Evolutionary conservation across 192 early-diverging fungal species (phyloP).

Genomic region (Entomortierella lignicola): DNA sequence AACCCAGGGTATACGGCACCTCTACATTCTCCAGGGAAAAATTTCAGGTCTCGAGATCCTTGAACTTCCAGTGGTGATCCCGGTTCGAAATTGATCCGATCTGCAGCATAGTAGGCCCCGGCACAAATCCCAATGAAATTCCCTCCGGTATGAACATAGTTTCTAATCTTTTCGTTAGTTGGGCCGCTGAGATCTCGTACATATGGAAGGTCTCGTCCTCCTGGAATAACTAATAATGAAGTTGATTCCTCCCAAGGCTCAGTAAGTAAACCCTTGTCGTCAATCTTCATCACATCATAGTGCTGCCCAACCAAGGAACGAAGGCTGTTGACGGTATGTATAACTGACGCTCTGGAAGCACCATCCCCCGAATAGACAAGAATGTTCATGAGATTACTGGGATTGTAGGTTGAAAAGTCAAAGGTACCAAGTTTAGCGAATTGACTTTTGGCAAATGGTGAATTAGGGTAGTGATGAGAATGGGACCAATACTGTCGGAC

Average conservation of each 20-base stretch:
- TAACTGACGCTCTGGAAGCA: slow-evolving; percentile 67
- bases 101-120: slow-evolving; percentile 85
- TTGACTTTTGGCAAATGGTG: not conserved
- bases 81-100: slow-evolving; percentile 81
- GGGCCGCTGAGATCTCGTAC: slow-evolving; percentile 74
- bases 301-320: slow-evolving; percentile 78
- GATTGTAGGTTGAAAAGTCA: slow-evolving; percentile 48
- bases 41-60: slow-evolving; percentile 78
- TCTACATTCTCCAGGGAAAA: slow-evolving; percentile 74
- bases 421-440: not conserved
- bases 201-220: slow-evolving; percentile 90
- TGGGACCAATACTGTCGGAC: not conserved
- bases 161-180: slow-evolving; percentile 69
- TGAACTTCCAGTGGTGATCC: slow-evolving; percentile 72
- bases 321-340: slow-evolving; percentile 76
- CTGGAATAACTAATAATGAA: slow-evolving; percentile 88
- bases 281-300: slow-evolving; percentile 92
- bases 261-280: slow-evolving; percentile 70
- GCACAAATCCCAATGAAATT: slow-evolving; percentile 94
- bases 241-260: slow-evolving; percentile 94
- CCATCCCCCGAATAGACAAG: slow-evolving; percentile 89
- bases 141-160: slow-evolving; percentile 82
- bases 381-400: slow-evolving; percentile 74
- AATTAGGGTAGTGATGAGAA: not conserved
- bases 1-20: slow-evolving; percentile 88